Base-by-base conservation (phyloP, 495 filamentous ascomycete species). In the Corynascus novoguineensis region DNA sequence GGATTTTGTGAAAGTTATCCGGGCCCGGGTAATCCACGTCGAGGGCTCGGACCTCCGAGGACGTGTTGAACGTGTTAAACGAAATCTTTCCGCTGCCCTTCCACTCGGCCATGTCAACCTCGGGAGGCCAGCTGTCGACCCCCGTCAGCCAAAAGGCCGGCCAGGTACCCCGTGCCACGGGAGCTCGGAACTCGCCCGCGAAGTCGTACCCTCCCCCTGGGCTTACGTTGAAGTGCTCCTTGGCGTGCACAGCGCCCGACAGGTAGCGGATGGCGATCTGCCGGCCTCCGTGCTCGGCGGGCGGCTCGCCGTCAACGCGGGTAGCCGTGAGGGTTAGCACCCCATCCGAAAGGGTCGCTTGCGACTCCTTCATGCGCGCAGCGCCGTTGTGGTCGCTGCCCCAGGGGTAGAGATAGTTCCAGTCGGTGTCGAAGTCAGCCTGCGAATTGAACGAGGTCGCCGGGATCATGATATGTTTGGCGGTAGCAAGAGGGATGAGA, bases 111-210 rank as follows among this genome's bases (percentile, higher is more conserved):
- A 83, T 72, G 57, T 85, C 81, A 35, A 83, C 72, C 73, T 83
- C 82, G 0, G 82, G 81, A 48, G 84, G 84, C 84, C 84, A 87
- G 32, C 80, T 77, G 17, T 72, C 63, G 0, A 79, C 77, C 15
- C 79, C 83, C 1, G 82, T 82, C 8, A 86, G 66, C 84, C 84
- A 87, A 21, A 88, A 78, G 0, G 82, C 82, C 5, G 81, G 80
- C 81, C 81, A 83, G 0, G 81, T 83, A 0, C 82, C 82, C 47
- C 68, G 69, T 0, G 68, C 68, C 1, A 75, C 76, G 1, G 80
- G 71, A 0, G 81, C 81, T 45, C 71, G 65, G 64, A 84, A 81
- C 49, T 79, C 74, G 41, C 74, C 71, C 8, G 64, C 68, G 61
- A 83, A 81, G 59, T 79, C 75, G 37, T 78, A 78, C 0, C 78